Base-by-base conservation (phyloP, 495 filamentous ascomycete species). In the Penicillium macrosclerotiorum region DNA sequence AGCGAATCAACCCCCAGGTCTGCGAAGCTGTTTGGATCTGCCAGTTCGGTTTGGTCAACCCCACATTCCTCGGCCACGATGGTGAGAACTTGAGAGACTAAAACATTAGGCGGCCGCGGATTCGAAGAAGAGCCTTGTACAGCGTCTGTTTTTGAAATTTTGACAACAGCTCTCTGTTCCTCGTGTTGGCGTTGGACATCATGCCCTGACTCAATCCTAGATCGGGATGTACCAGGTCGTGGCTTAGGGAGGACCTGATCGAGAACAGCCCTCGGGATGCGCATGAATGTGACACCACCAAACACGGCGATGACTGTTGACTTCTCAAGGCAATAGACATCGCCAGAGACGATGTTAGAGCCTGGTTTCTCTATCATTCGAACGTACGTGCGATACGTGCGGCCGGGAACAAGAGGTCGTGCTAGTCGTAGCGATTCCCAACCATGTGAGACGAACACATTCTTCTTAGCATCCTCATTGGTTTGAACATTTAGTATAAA, bases 1-100 rank as follows among this genome's bases (percentile, higher is more conserved):
- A 81, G 62, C 4, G 73, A 77, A 45, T 81, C 76, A 12, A 80
- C 59, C 1, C 76, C 77, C 27, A 79, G 31, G 35, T 75, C 71
- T 12, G 62, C 62, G 37, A 77, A 62, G 1, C 40, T 60, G 8
- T 41, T 51, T 29, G 62, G 49, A 25, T 71, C 59, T 0, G 64
- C 71, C n/a, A 68, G 51, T 13, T 65, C 60, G 17, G 16, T 33
- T 27, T 36, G 30, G 5, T 48, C 39, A 22, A 65, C 45, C n/a
- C 57, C 64, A 19, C 54, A 40, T 38, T 67, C 64, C 27, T 60
- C 57, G 6, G 61, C 55, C 19, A 64, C 41, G 8, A 54, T 47
- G 1, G 36, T 19, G 5, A 54, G 26, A 45, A 45, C 31, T 12
- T 34, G 42, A 19, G 51, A 37, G 13, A 33, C 20, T 12, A 39